Evolutionary conservation across 2,329 filamentous ascomycete species (phyloP), one percentile per base, ranked within the genome.

Genomic region (Colletotrichum paranaense): DNA sequence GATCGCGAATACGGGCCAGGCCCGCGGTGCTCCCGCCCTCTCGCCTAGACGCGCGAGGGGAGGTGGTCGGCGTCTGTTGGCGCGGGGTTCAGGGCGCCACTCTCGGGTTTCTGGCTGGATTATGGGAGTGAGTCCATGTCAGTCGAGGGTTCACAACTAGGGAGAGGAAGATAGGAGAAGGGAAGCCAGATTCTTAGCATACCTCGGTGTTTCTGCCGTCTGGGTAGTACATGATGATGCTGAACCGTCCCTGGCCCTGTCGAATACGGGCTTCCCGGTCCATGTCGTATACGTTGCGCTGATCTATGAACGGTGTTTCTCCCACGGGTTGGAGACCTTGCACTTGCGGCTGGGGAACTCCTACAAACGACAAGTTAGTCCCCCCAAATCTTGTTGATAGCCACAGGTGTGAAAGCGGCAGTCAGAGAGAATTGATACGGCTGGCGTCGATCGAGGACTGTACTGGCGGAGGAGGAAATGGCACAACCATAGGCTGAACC

Each of bases 201-300:
- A 26, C 71, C 7, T 67, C 49, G 5, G 52, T 38, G 49, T 67
- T 73, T 5, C 30, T 24, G 2, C 71, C 71, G 12, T 73, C 71
- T 9, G 71, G 28, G 24, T 71, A 62, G 32, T 57, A 73, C 26
- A 67, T 38, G 8, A 69, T 55, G 59, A 73, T 73, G 38, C 32
- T 58, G n/a, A 63, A 73, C 9, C 58, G 59, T n/a, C 57, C 30
- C 28, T n/a, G 26, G 19, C 46, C 65, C 32, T 30, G 53, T 12
- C 26, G 68, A 46, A 46, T 6, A 26, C n/a, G 63, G 5, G 28
- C 19, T 38, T 49, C 30, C 11, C 7, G 35, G 11, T 22, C 26
- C 46, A 58, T 42, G 32, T 19, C 42, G 55, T 35, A 16, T 38
- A 11, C 32, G 19, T 55, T 6, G 12, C 46, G 62, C 14, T 11